Evolutionary conservation across 257 asterid species (phyloP).

Genomic region (Solanum paucissectum): DNA sequence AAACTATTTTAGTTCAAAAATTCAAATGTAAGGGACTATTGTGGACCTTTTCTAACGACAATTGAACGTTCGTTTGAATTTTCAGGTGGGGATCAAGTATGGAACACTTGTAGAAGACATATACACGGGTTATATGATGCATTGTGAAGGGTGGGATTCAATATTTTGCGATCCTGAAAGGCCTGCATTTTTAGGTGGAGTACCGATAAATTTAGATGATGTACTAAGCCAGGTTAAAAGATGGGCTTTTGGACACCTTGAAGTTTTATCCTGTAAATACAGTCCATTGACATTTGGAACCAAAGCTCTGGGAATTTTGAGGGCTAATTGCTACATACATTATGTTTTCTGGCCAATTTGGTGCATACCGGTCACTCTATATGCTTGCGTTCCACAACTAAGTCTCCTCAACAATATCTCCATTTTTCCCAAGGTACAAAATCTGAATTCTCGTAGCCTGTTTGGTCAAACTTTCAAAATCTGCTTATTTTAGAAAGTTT

Average conservation of each 20-base stretch:
- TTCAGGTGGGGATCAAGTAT: slow-evolving; percentile 27
- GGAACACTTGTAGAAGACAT: slow-evolving; percentile 23
- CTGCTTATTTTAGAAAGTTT: neutral
- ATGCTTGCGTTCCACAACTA: slow-evolving; percentile 1
- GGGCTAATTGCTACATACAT: slow-evolving; percentile 1
- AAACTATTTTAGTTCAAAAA: neutral
- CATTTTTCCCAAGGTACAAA: slow-evolving; percentile 5
- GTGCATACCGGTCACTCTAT: neutral
- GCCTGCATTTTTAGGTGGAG: slow-evolving; percentile 22
- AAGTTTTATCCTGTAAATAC: slow-evolving; percentile 8
- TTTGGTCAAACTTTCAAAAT: neutral
- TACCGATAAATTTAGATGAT: slow-evolving; percentile 16
- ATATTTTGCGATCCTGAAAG: slow-evolving; percentile 11
- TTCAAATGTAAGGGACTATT: neutral
- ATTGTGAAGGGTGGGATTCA: slow-evolving; percentile 21
- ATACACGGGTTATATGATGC: slow-evolving; percentile 19
- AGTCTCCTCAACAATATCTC: neutral
- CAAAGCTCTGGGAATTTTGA: neutral
- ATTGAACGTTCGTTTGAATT: neutral
- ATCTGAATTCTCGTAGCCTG: neutral
- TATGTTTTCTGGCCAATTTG: slow-evolving; percentile 2
- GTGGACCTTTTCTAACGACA: neutral
- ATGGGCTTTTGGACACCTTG: slow-evolving; percentile 17
- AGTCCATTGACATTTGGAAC: slow-evolving; percentile 16
- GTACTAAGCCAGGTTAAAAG: slow-evolving; percentile 13